Conservation (phyloP, 225 moss, liverwort and hornwort genomes). For the Pseudisothecium myosuroides region DNA sequence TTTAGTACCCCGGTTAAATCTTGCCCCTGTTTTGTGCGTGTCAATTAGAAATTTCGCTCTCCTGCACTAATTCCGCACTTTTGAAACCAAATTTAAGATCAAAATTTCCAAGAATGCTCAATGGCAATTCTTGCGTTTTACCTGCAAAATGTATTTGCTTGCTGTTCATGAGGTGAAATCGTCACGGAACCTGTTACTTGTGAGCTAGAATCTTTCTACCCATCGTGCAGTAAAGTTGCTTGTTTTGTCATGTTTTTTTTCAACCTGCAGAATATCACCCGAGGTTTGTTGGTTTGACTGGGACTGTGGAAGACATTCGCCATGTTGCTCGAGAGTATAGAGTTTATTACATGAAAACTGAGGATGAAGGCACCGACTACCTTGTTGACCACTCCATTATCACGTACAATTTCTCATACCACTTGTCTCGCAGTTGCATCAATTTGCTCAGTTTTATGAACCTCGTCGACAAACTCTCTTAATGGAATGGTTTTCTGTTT, state of each 20-base stretch:
- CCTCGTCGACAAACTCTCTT: neutral
- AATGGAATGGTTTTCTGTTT: neutral
- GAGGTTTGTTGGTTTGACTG: slow-evolving; percentile 73
- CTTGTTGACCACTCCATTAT: slow-evolving; percentile 94
- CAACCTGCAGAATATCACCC: slow-evolving; percentile 61
- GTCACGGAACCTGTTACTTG: neutral
- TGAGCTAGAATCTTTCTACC: neutral
- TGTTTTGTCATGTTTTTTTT: neutral
- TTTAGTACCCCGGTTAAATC: neutral
- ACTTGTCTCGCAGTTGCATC: neutral
- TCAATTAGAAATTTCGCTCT: neutral
- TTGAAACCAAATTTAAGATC: neutral
- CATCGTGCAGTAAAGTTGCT: neutral
- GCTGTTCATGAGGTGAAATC: neutral
- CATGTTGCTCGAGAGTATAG: slow-evolving; percentile 71
- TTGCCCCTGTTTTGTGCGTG: neutral
- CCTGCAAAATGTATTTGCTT: neutral
- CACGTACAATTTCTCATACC: slow-evolving; percentile 25
- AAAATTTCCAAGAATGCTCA: neutral
- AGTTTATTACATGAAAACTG: slow-evolving; percentile 95
- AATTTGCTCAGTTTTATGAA: neutral
- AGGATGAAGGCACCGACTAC: slow-evolving; percentile 70
- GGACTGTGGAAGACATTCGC: slow-evolving; percentile 59
- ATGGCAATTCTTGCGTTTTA: neutral
- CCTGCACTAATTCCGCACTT: neutral